These are phyloP conservation scores for Purpureocillium lavendulum DNA, from an alignment of 2,329 filamentous ascomycete genomes.

Conservation along the genomic window DNA sequence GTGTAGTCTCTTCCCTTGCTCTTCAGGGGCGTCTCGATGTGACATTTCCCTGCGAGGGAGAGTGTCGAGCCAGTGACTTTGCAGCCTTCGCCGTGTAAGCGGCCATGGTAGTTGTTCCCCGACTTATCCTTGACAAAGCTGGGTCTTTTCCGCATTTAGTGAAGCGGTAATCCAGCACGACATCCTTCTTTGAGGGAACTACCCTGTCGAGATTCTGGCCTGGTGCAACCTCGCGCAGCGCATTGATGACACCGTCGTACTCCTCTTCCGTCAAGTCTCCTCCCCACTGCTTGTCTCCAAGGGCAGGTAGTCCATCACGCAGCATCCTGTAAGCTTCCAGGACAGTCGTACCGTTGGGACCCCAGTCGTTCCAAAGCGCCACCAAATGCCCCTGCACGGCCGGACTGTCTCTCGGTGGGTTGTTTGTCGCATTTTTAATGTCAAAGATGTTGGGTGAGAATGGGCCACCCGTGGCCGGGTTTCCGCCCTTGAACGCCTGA, in stretches of 20 bases:
- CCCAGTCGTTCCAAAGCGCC: conserved; percentile 12
- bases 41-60: not conserved
- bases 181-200: not conserved
- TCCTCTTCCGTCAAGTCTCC: conserved; percentile 2
- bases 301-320: conserved; percentile 8
- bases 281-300: conserved; percentile 9
- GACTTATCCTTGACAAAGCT: not conserved
- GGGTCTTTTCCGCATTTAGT: not conserved
- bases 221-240: not conserved
- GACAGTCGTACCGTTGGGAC: conserved; percentile 6
- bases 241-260: not conserved
- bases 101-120: not conserved
- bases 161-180: not conserved
- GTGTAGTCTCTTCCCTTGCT: not conserved
- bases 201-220: not conserved
- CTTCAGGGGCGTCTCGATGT: not conserved
- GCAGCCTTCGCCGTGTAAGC: not conserved
- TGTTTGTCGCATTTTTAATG: conserved; percentile 9
- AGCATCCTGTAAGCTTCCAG: conserved; percentile 10
- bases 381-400: conserved; percentile 7
- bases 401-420: conserved; percentile 6
- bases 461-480: conserved; percentile 1
- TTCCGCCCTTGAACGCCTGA: conserved; percentile 11
- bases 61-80: not conserved
- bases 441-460: conserved; percentile 10